Evolutionary conservation across 2,329 filamentous ascomycete genomes (phyloP), one percentile per base, ranked within the genome.

Genomic region (Diaporthe sp.): DNA sequence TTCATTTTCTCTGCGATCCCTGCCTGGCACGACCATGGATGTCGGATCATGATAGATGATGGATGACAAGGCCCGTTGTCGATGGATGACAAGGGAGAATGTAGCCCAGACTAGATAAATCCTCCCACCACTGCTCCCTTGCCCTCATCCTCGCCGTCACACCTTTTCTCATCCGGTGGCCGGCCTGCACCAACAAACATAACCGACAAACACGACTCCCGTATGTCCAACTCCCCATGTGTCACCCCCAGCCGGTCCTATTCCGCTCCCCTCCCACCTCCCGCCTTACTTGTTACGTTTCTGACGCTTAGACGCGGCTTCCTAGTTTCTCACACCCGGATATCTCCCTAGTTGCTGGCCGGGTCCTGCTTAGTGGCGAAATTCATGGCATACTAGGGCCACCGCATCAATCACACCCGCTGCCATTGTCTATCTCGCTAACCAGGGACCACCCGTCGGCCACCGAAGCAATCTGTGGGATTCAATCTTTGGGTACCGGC

Each of bases 281-380:
- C 37, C 35, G 61, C 61, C 30, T n/a, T 22, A 19, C 27, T 47
- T 27, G 10, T 44, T 44, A 63, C 70, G 47, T 68, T 68, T 68
- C 53, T 71, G 56, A 61, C 47, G 25, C 25, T 63, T 51, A 42
- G 35, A 63, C 69, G 42, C 32, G 56, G 58, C 56, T 39, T 1
- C 53, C 56, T 53, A 37, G 50, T 44, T 44, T 22, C 50, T 53
- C 51, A 42, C 39, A 51, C 30, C 63, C 44, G 63, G 25, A 35
- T 53, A 53, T 68, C 47, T 68, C 59, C 47, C 61, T 68, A 53
- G 63, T 25, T 63, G 56, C 37, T 61, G 39, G 25, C 32, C 47
- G 47, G n/a, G 47, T 39, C 30, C 44, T 51, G 39, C 63, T 53
- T 63, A 63, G 70, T 71, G 70, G 70, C 69, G 42, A 71, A 71